A percentile compares a stretch with the other conserved stretches of the same genome.
These are phyloP conservation scores for Pezizomycotina sp. DNA, from an alignment of 2,329 filamentous ascomycete genomes.

Conservation along the genomic window DNA sequence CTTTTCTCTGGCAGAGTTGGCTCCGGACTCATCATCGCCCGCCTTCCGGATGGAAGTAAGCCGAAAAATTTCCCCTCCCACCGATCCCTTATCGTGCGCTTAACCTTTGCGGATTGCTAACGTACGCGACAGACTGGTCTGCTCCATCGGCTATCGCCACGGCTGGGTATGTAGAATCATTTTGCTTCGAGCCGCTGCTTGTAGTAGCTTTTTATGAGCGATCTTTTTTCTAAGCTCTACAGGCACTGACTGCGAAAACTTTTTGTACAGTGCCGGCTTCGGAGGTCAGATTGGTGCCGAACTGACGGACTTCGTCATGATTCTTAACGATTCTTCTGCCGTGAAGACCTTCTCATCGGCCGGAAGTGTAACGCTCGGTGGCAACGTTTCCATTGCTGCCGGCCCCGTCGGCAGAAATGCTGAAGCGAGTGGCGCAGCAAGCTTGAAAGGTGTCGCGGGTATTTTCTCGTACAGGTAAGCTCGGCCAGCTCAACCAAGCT, in stretches of 20 bases:
- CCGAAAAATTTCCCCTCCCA: background rate
- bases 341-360: conserved; percentile 89
- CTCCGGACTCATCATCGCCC: conserved; percentile 65
- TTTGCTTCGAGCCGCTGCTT: background rate
- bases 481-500: no score
- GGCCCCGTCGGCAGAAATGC: conserved; percentile 88
- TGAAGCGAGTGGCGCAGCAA: conserved; percentile 86
- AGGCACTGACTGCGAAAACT: no score
- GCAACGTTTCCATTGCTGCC: conserved; percentile 89
- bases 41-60: conserved; percentile 49
- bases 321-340: conserved; percentile 77
- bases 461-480: conserved; percentile 65
- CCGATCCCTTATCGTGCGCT: background rate
- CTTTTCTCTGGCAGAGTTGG: conserved; percentile 68
- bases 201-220: no score
- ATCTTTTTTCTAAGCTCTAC: no score
- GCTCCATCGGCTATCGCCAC: conserved; percentile 68
- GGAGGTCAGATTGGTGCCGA: conserved; percentile 79
- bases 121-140: conserved; percentile 42
- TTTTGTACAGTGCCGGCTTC: conserved; percentile 46
- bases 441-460: conserved; percentile 70
- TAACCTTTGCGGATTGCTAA: background rate
- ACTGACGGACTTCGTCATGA: conserved; percentile 90
- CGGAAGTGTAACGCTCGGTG: conserved; percentile 79
- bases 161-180: conserved; percentile 33